phyloP scores from a whole-genome alignment of 257 asterid species.

The Prunella vulgaris region DNA sequence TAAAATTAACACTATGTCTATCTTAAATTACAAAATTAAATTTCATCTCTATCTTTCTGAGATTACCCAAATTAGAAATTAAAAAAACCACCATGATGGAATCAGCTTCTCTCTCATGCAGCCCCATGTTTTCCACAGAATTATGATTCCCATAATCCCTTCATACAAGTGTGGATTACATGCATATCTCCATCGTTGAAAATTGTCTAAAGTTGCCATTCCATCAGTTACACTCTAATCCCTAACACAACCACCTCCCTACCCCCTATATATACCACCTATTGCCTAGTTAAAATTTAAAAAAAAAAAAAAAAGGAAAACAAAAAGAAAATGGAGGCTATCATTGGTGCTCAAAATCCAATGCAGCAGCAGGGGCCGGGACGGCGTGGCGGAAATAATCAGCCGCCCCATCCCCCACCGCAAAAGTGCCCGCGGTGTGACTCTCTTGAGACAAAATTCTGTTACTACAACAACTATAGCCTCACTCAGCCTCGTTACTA shows the following conservation, averaged over 20 bases:
- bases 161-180: slow-evolving; percentile 30
- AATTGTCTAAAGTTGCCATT: slow-evolving; percentile 7
- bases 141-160: slow-evolving; percentile 32
- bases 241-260: not conserved
- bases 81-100: no score
- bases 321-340: slow-evolving; percentile 13
- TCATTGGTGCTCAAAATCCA: not conserved
- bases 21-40: not conserved
- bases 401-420: slow-evolving; percentile 23
- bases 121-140: not conserved
- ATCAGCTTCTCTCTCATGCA: not conserved
- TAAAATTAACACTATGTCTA: not conserved
- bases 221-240: slow-evolving; percentile 3
- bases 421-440: slow-evolving; percentile 46
- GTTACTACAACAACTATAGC: slow-evolving; percentile 51
- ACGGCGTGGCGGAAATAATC: not conserved
- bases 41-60: not conserved
- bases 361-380: slow-evolving; percentile 9
- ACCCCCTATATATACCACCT: slow-evolving; percentile 4
- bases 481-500: slow-evolving; percentile 48
- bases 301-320: slow-evolving; percentile 14
- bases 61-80: not conserved
- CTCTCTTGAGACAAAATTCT: slow-evolving; percentile 45
- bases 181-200: slow-evolving; percentile 31
- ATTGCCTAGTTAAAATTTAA: slow-evolving; percentile 2